Evolutionary conservation across 2,329 filamentous ascomycete species (phyloP), one percentile per base, ranked within the genome.

Genomic region (Nigrograna mackinnonii): DNA sequence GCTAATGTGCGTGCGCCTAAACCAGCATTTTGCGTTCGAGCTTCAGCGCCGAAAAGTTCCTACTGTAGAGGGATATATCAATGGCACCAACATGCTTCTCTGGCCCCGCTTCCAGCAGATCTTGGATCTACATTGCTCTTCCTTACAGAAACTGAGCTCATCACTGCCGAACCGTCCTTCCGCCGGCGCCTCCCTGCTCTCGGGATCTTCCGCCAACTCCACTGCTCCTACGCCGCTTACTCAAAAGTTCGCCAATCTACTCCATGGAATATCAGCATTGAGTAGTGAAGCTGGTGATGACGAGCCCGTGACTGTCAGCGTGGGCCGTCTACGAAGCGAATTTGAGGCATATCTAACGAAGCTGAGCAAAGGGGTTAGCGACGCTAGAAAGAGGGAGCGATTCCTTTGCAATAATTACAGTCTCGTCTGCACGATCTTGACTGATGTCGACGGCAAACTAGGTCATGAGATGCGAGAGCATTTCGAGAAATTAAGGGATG

Each of bases 331-430:
- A 58, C 78, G 90, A 21, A 80, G 78, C 43, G 94, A 97, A 63
- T 86, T 92, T 31, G 91, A 97, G 67, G 80, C 82, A 0, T 94
- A 96, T 54, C 69, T 99, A 47, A 81, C 82, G 5, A 90, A 87
- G 62, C 76, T 91, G 45, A 87, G 88, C 61, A 86, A 89, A 54
- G 76, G 77, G 0, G 89, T 91, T 49, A 84, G 78, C 1, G 92
- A 96, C 59, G 79, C 82, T 50, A 82, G 89, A 62, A 95, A 95
- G 72, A 79, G 86, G 53, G 87, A 92, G 54, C 78, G 94, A 33
- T 97, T 97, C 63, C 69, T 99, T 58, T 94, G 88, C 64, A 99
- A 97, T 66, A 99, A 99, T 67, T 97, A 95, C 69, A 95, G 89
- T 40, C 76, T 99, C 50, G 82, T 99, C n/a, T 77, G 90, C 58